Percentiles rank a stretch among this genome's conserved stretches.
phyloP scores from a whole-genome alignment of 306 rosid genomes.

The Boehmeria nivea region DNA sequence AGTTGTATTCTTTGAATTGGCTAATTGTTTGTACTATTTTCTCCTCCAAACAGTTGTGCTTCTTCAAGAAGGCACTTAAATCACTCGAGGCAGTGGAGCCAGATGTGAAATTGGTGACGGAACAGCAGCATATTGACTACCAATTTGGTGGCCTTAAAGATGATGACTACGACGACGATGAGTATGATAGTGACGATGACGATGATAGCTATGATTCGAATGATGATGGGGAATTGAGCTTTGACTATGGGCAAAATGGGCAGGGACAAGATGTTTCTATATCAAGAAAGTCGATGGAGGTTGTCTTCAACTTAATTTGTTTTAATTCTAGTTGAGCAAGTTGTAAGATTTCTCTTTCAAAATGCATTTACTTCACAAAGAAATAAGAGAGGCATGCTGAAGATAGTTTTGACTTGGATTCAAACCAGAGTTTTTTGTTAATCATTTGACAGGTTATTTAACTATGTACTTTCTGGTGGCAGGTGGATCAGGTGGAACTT shows the following conservation, averaged over 20 bases:
- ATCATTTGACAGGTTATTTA: neutral
- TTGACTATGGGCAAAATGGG: constrained; percentile 63
- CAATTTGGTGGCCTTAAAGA: constrained; percentile 78
- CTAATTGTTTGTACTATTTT: constrained; percentile 21
- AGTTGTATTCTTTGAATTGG: constrained; percentile 17
- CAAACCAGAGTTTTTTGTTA: neutral
- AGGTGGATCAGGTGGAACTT: constrained; percentile 57
- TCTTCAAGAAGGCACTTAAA: constrained; percentile 79
- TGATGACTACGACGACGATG: constrained; percentile 45
- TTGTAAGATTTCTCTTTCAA: constrained; percentile 3
- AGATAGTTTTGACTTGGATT: neutral
- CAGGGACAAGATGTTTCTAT: constrained; percentile 52
- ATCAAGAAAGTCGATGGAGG: constrained; percentile 63
- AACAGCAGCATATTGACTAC: constrained; percentile 90
- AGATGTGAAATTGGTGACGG: constrained; percentile 72
- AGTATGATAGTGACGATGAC: constrained; percentile 27
- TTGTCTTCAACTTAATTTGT: constrained; percentile 16
- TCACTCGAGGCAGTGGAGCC: constrained; percentile 90
- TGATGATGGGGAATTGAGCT: constrained; percentile 88
- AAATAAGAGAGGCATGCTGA: neutral
- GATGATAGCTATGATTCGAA: constrained; percentile 42
- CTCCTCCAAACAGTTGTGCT: constrained; percentile 57
- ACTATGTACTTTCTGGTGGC: constrained; percentile 20
- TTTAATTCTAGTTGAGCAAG: constrained; percentile 12
- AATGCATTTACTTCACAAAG: constrained; percentile 10